Conservation (phyloP, 257 asterid species). For the Dorcoceras hygrometricum region DNA sequence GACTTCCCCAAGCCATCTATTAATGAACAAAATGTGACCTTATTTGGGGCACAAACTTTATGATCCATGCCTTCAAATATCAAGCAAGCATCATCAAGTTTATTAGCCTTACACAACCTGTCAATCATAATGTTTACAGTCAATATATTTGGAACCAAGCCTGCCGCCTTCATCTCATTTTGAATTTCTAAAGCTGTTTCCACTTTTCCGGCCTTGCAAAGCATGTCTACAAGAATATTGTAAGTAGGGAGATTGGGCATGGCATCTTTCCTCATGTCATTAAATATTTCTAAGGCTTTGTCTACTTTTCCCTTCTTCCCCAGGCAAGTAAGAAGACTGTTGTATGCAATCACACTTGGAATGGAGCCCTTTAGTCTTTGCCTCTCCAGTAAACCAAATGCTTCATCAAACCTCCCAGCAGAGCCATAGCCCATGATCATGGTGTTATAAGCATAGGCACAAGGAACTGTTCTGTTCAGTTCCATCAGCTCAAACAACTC, state of each 20-base stretch:
- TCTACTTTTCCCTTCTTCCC: conserved; percentile 69
- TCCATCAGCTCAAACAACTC: conserved; percentile 91
- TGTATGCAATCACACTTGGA: conserved; percentile 87
- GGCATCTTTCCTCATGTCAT: conserved; percentile 85
- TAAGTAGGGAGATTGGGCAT: conserved; percentile 82
- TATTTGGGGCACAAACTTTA: conserved; percentile 61
- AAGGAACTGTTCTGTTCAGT: conserved; percentile 61
- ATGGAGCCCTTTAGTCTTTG: conserved; percentile 83
- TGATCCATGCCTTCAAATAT: conserved; percentile 71
- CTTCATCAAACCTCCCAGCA: conserved; percentile 79
- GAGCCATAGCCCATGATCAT: conserved; percentile 97
- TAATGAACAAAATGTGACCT: conserved; percentile 74
- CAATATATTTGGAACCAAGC: conserved; percentile 65
- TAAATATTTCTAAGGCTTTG: conserved; percentile 63
- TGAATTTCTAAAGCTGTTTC: conserved; percentile 64
- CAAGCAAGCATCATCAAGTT: conserved; percentile 71
- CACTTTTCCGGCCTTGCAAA: conserved; percentile 63
- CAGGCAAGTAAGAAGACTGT: conserved; percentile 79
- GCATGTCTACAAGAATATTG: conserved; percentile 83
- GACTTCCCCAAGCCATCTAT: conserved; percentile 92
- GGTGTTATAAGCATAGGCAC: conserved; percentile 94
- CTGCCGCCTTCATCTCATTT: conserved; percentile 59
- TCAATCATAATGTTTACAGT: conserved; percentile 90
- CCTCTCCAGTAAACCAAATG: conserved; percentile 76
- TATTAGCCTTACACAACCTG: conserved; percentile 83